phyloP scores from a whole-genome alignment of 2,329 filamentous ascomycete species.

The Fusarium sacchari region DNA sequence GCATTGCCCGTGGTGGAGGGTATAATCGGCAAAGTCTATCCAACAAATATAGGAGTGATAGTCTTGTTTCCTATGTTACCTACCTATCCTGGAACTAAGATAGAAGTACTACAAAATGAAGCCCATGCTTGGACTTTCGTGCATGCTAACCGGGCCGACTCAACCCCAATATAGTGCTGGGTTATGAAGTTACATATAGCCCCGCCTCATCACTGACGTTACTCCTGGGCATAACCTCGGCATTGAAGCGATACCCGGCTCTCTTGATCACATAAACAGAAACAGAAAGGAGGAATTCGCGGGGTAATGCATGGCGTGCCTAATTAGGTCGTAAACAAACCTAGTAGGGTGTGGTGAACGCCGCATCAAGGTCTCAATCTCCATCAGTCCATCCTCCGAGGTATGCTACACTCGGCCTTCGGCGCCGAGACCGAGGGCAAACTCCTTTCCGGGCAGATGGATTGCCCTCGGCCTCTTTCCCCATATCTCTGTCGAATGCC shows the following conservation, averaged over 20 bases:
- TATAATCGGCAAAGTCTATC: background rate
- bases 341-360: background rate
- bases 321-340: background rate
- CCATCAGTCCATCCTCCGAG: background rate
- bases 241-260: background rate
- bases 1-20: background rate
- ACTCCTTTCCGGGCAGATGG: no score
- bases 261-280: background rate
- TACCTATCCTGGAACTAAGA: background rate
- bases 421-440: background rate
- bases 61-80: background rate
- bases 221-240: background rate
- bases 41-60: background rate
- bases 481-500: no score
- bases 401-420: background rate
- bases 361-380: background rate
- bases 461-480: no score
- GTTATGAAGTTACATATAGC: background rate
- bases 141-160: background rate
- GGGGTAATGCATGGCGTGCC: background rate
- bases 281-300: background rate
- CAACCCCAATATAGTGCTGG: background rate
- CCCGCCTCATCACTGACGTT: background rate
- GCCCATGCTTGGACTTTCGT: background rate
- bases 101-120: no score